phyloP scores from a whole-genome alignment of 2,329 filamentous ascomycete genomes.

The Hymenoscyphus salicellus region DNA sequence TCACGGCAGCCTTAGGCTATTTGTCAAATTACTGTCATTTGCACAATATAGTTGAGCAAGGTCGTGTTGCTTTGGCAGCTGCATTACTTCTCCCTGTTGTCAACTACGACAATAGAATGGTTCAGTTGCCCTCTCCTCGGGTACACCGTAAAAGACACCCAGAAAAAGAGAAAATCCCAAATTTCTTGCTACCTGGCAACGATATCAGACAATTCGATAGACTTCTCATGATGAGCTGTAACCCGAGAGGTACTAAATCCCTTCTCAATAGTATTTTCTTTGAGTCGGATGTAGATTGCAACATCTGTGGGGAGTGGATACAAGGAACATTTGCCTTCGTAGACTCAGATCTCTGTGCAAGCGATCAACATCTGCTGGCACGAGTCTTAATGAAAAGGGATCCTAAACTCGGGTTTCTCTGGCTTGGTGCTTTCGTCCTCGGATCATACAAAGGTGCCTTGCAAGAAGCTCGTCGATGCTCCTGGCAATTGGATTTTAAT shows the following conservation, averaged over 20 bases:
- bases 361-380: conserved; percentile 16
- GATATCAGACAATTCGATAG: no score
- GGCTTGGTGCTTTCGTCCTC: conserved; percentile 27
- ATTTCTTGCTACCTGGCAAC: no score
- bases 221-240: conserved; percentile 25
- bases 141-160: conserved; percentile 12
- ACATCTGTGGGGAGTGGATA: conserved; percentile 26
- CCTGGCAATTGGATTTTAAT: conserved; percentile 25
- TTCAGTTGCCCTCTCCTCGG: conserved; percentile 22
- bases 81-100: conserved; percentile 33
- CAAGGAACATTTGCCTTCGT: conserved; percentile 26
- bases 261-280: conserved; percentile 28
- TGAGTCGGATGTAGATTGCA: conserved; percentile 22
- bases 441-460: conserved; percentile 21
- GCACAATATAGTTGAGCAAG: conserved; percentile 30
- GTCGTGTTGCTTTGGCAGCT: conserved; percentile 32
- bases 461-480: conserved; percentile 21
- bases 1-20: conserved; percentile 27
- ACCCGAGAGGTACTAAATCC: conserved; percentile 23
- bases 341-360: conserved; percentile 21
- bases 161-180: conserved; percentile 8
- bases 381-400: conserved; percentile 25
- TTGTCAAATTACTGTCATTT: conserved; percentile 32
- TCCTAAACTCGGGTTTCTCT: conserved; percentile 23
- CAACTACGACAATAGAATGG: conserved; percentile 27